Conservation (phyloP, 2,329 filamentous ascomycete species). For the Fusarium anguioides region DNA sequence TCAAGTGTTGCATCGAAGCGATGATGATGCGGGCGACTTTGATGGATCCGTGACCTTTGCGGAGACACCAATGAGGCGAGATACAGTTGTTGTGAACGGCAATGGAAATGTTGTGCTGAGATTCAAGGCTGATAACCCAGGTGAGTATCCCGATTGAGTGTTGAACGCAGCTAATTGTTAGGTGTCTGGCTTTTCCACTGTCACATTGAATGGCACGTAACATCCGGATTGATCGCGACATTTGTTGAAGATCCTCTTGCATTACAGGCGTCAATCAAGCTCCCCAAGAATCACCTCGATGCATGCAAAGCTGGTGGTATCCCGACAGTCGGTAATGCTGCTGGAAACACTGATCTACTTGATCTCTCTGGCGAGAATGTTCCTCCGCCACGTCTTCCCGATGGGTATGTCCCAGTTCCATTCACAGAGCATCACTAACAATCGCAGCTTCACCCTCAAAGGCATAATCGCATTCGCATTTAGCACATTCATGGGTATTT, state of each 20-base stretch:
- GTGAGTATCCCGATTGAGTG: constrained; percentile 47
- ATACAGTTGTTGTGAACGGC: constrained; percentile 73
- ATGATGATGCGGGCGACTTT: constrained; percentile 67
- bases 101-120: constrained; percentile 75
- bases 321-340: constrained; percentile 75
- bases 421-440: not conserved
- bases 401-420: constrained; percentile 59
- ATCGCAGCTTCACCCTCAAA: constrained; percentile 68
- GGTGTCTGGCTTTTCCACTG: constrained; percentile 80
- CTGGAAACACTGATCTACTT: constrained; percentile 74
- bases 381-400: constrained; percentile 67
- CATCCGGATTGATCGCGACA: constrained; percentile 72
- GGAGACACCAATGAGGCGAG: constrained; percentile 70
- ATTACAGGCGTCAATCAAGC: constrained; percentile 68
- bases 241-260: constrained; percentile 72
- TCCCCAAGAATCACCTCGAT: constrained; percentile 69
- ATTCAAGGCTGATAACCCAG: constrained; percentile 75
- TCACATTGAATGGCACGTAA: constrained; percentile 82
- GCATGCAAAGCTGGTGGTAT: constrained; percentile 65
- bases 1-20: constrained; percentile 72
- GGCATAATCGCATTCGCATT: constrained; percentile 82
- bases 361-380: constrained; percentile 72
- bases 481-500: constrained; percentile 73
- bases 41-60: constrained; percentile 61
- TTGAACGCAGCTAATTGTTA: constrained; percentile 18